Evolutionary conservation across 1,284 basidiomycete genomes (phyloP), one percentile per base, ranked within the genome.

Genomic region (Pascua guehoae): DNA sequence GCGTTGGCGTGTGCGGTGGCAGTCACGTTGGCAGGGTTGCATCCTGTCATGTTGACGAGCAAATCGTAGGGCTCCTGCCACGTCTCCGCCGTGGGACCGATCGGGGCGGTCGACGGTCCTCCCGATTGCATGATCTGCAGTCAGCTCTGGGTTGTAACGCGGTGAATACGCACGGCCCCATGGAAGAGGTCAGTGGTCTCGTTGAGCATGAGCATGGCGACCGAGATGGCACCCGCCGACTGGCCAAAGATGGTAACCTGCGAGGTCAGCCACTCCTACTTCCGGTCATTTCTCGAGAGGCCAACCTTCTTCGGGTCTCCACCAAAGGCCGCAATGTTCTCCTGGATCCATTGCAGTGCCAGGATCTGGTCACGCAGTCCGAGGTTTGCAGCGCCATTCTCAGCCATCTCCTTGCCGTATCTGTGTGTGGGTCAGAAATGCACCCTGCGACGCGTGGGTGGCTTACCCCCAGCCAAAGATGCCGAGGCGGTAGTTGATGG

Each of bases 271-370:
- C 24, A 11, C n/a, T n/a, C n/a, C n/a, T n/a, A n/a, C n/a, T n/a
- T n/a, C n/a, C n/a, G n/a, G n/a, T n/a, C n/a, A n/a, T n/a, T n/a
- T n/a, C n/a, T n/a, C n/a, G n/a, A n/a, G n/a, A n/a, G 56, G 39
- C 9, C 72, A 32, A 32, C 75, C 61, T 77, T 76, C 32, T 58
- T 54, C 12, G 68, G 64, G 61, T 81, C 75, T n/a, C 82, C 82
- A 5, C 81, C 81, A 54, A 81, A 82, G 2, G 68, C 66, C 39
- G 64, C 63, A 50, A 82, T 79, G 58, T 81, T 75, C 53, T 75
- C 51, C 41, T 78, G 75, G 0, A 82, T 75, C 81, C 81, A 83
- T 56, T 79, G 65, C 5, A 83, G 67, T 1, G 75, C 79, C 16
- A 77, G 67, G 5, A 74, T 68, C 56, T 81, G 78, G 60, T 83